A percentile compares a stretch with the other conserved stretches of the same genome.
Conservation (phyloP, 768 basidiomycete species). For the Phylloporus sp. region DNA sequence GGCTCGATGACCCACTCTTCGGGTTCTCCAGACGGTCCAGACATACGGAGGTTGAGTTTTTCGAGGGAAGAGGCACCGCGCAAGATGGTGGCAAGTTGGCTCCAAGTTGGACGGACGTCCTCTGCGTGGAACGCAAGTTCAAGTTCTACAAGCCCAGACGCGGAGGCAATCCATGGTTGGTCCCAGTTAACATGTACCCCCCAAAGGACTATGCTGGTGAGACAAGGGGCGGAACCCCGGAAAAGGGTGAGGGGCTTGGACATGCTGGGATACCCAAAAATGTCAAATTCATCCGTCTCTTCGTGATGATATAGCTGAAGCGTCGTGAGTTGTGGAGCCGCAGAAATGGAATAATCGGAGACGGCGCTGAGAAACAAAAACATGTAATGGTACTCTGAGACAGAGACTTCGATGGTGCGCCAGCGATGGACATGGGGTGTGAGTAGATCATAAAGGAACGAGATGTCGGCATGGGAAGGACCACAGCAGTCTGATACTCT, state of each 20-base stretch:
- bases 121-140: constrained; percentile 60
- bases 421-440: constrained; percentile 53
- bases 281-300: constrained; percentile 34
- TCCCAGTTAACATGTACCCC: constrained; percentile 72
- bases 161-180: constrained; percentile 30
- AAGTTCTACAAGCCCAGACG: constrained; percentile 40
- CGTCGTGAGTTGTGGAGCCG: constrained; percentile 51
- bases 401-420: constrained; percentile 47
- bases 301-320: constrained; percentile 58
- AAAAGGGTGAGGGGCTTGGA: constrained; percentile 47
- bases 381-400: constrained; percentile 46
- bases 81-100: constrained; percentile 50
- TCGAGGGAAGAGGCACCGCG: constrained; percentile 49
- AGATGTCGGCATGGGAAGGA: constrained; percentile 22
- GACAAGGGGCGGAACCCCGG: constrained; percentile 48
- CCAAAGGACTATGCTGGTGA: constrained; percentile 52
- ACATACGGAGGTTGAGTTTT: constrained; percentile 48
- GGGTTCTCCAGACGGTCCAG: constrained; percentile 50
- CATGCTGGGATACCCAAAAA: constrained; percentile 21
- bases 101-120: constrained; percentile 60
- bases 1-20: constrained; percentile 33
- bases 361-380: constrained; percentile 41
- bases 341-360: constrained; percentile 33
- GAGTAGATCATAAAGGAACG: constrained; percentile 34
- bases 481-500: constrained; percentile 8